Conservation (phyloP, 2,329 filamentous ascomycete species). For the Paraphoma chrysanthemicola region DNA sequence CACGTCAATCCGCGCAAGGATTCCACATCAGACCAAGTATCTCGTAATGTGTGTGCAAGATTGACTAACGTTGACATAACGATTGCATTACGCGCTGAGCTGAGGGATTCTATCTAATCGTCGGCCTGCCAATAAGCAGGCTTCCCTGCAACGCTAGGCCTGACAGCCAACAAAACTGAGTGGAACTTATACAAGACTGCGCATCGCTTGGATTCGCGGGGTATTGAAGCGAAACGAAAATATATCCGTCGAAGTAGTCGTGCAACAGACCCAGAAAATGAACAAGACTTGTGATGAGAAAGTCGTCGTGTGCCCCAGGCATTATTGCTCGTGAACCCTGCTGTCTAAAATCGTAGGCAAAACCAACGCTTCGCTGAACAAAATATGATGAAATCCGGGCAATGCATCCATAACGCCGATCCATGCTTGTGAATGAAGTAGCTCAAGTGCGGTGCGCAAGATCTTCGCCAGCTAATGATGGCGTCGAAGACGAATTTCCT, state of each 20-base stretch:
- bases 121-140: slow-evolving; percentile 38
- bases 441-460: slow-evolving; percentile 45
- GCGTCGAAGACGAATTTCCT: slow-evolving; percentile 77
- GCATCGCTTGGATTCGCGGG: slow-evolving; percentile 39
- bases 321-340: slow-evolving; percentile 30
- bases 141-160: slow-evolving; percentile 20
- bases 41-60: slow-evolving; percentile 40
- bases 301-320: slow-evolving; percentile 37
- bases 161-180: slow-evolving; percentile 28
- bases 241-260: slow-evolving; percentile 23
- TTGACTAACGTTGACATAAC: slow-evolving; percentile 12
- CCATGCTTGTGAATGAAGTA: slow-evolving; percentile 26
- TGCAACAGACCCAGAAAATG: neutral
- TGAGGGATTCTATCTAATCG: slow-evolving; percentile 37
- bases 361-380: slow-evolving; percentile 44
- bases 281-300: slow-evolving; percentile 19
- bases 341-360: slow-evolving; percentile 33
- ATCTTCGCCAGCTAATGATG: slow-evolving; percentile 73
- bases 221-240: slow-evolving; percentile 40
- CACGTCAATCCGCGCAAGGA: slow-evolving; percentile 39
- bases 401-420: slow-evolving; percentile 45
- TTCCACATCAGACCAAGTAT: slow-evolving; percentile 25
- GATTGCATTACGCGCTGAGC: slow-evolving; percentile 45
- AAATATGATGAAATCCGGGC: slow-evolving; percentile 30
- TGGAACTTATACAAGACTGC: slow-evolving; percentile 45